These are phyloP conservation scores for Globisporangium paroecandrum DNA, from an alignment of 352 stramenopile genomes.

Conservation along the genomic window DNA sequence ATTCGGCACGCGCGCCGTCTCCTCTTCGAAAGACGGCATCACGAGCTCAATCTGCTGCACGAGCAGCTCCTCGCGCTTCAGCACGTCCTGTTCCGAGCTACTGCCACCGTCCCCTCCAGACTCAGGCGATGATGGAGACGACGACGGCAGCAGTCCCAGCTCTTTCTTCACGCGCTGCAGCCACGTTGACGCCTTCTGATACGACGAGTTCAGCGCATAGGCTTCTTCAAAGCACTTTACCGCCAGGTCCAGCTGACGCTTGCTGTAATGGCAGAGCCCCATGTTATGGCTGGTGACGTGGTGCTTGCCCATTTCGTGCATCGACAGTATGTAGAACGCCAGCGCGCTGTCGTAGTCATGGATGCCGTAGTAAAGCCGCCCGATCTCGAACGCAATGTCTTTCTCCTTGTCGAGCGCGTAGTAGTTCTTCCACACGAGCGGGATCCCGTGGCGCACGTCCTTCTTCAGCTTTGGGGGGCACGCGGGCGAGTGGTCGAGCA, in stretches of 20 bases:
- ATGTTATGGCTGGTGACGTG: constrained; percentile 96
- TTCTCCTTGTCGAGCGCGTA: constrained; percentile 93
- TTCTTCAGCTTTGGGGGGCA: constrained; percentile 58
- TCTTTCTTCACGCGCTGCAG: constrained; percentile 77
- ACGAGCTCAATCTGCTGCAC: constrained; percentile 53
- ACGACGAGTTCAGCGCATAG: constrained; percentile 59
- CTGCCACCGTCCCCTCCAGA: neutral
- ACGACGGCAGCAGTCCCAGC: constrained; percentile 17
- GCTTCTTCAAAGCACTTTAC: constrained; percentile 70
- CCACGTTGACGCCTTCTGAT: constrained; percentile 80
- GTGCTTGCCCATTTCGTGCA: constrained; percentile 89
- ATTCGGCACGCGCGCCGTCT: constrained; percentile 24
- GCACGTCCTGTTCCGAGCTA: constrained; percentile 11
- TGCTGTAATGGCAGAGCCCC: constrained; percentile 93
- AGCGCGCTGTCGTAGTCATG: constrained; percentile 90
- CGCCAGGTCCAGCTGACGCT: constrained; percentile 62
- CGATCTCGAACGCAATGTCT: constrained; percentile 90
- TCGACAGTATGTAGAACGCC: constrained; percentile 85
- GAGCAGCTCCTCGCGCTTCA: constrained; percentile 26
- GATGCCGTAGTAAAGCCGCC: constrained; percentile 91
- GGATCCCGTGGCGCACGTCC: constrained; percentile 86
- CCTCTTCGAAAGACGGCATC: constrained; percentile 47
- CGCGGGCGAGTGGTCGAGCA: constrained; percentile 84
- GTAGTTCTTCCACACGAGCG: constrained; percentile 89
- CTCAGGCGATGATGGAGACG: neutral